phyloP scores from a whole-genome alignment of 164 flowering plant species.

The Vitis riparia region DNA sequence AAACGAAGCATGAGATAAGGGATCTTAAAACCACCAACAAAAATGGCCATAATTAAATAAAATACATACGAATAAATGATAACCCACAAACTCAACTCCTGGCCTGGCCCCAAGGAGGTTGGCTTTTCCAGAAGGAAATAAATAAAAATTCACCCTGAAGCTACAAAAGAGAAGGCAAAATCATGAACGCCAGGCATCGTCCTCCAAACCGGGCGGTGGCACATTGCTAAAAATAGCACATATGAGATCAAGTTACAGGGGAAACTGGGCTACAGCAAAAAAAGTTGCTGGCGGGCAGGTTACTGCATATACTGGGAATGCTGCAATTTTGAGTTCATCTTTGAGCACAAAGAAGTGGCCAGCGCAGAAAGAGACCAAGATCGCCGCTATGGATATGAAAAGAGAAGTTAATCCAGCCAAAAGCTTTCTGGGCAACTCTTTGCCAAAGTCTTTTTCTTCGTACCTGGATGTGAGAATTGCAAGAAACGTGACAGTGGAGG shows the following conservation, averaged over 20 bases:
- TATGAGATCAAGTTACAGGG: constrained; percentile 27
- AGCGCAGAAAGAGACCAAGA: constrained; percentile 27
- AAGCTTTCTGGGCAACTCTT: constrained; percentile 19
- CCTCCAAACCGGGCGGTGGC: constrained; percentile 16
- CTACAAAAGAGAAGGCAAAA: too few species aligned
- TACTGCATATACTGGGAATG: constrained; percentile 18
- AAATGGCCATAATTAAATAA: too few species aligned
- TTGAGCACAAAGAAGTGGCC: constrained; percentile 22
- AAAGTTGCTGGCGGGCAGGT: constrained; percentile 23
- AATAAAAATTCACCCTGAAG: too few species aligned
- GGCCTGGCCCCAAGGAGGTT: too few species aligned
- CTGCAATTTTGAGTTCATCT: constrained; percentile 14
- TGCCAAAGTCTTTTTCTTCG: constrained; percentile 19
- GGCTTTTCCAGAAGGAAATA: too few species aligned
- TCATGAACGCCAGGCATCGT: too few species aligned
- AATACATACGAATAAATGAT: too few species aligned
- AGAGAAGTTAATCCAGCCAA: constrained; percentile 21
- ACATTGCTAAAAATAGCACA: constrained; percentile 12
- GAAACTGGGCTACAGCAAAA: constrained; percentile 24
- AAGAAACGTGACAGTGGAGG: constrained; percentile 21
- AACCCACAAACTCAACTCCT: too few species aligned
- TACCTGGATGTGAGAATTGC: constrained; percentile 24
- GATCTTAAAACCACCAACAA: too few species aligned
- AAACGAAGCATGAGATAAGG: too few species aligned
- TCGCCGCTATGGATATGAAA: constrained; percentile 22